Evolutionary conservation across 2,329 filamentous ascomycete species (phyloP).

Genomic region (Neofusicoccum kwambonambiense): DNA sequence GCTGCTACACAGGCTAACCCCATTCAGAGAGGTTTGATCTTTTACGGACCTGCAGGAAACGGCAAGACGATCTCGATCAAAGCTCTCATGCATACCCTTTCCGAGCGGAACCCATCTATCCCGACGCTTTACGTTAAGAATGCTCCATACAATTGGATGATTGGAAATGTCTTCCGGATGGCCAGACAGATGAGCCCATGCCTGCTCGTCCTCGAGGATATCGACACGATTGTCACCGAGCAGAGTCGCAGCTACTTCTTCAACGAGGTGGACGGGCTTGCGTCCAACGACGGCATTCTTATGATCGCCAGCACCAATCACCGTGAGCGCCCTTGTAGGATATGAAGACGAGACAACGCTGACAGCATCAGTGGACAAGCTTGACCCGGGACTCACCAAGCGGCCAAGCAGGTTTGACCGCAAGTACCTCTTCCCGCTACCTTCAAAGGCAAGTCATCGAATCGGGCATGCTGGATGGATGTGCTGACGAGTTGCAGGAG

Average conservation of each 20-base stretch:
- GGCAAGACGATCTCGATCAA: conserved; percentile 72
- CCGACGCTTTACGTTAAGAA: conserved; percentile 58
- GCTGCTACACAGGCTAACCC: conserved; percentile 34
- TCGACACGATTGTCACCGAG: conserved; percentile 65
- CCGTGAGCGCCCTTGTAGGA: conserved; percentile 20
- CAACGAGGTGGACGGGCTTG: conserved; percentile 70
- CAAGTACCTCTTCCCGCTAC: conserved; percentile 62
- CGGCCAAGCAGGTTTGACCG: conserved; percentile 48
- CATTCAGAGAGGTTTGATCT: conserved; percentile 61
- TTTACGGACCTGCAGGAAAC: conserved; percentile 64
- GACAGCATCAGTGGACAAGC: conserved; percentile 54
- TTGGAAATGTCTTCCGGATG: conserved; percentile 42
- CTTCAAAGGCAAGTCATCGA: conserved; percentile 31
- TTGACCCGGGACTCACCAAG: conserved; percentile 64
- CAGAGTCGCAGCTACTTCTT: conserved; percentile 66
- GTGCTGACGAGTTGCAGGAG: conserved; percentile 32
- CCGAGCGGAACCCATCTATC: conserved; percentile 52
- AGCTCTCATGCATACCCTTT: conserved; percentile 65
- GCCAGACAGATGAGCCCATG: conserved; percentile 65
- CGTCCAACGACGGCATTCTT: conserved; percentile 68
- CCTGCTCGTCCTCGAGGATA: conserved; percentile 70
- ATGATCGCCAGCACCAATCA: conserved; percentile 67
- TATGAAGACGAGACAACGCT: neutral
- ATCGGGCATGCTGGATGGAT: neutral
- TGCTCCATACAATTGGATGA: conserved; percentile 30